phyloP scores from a whole-genome alignment of 352 stramenopile species.

The Lagenidium sp. region DNA sequence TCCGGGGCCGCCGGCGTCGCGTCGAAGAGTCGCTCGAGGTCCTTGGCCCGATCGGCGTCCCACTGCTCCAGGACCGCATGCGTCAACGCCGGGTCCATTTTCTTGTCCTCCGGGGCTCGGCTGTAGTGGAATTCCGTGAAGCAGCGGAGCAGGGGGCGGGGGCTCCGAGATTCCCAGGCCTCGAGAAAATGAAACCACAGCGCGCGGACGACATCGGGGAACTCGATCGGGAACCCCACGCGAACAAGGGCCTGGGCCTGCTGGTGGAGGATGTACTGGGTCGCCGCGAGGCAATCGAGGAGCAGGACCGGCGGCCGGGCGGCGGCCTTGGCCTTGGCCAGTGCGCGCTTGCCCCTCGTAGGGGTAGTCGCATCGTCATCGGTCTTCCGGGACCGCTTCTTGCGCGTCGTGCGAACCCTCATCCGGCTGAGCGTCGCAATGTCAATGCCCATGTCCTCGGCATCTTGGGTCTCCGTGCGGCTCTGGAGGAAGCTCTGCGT shows the following conservation, averaged over 20 bases:
- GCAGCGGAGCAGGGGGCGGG: conserved; percentile 48
- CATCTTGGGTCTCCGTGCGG: conserved; percentile 76
- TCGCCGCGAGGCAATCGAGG: conserved; percentile 45
- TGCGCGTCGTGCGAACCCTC: conserved; percentile 23
- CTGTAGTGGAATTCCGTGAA: conserved; percentile 64
- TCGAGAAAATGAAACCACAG: conserved; percentile 68
- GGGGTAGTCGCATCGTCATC: background rate
- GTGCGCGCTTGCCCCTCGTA: too few species aligned
- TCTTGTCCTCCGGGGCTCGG: conserved; percentile 18
- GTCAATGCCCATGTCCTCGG: conserved; percentile 64
- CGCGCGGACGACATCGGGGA: conserved; percentile 31
- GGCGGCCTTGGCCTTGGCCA: conserved; percentile 8
- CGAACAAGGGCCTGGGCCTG: conserved; percentile 37
- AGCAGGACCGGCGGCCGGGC: conserved; percentile 20
- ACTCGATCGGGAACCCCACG: conserved; percentile 30
- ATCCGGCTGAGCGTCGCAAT: conserved; percentile 20
- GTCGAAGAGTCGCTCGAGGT: conserved; percentile 10
- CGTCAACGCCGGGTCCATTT: conserved; percentile 40
- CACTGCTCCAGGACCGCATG: conserved; percentile 63
- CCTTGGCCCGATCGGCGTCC: conserved; percentile 31
- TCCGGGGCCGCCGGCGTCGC: conserved; percentile 1
- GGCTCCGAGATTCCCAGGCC: conserved; percentile 47
- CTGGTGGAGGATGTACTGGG: conserved; percentile 48
- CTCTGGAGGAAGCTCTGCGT: conserved; percentile 77
- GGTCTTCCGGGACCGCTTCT: conserved; percentile 16